phyloP scores from a whole-genome alignment of 1,284 basidiomycete genomes.

The Rhizoctonia solani region DNA sequence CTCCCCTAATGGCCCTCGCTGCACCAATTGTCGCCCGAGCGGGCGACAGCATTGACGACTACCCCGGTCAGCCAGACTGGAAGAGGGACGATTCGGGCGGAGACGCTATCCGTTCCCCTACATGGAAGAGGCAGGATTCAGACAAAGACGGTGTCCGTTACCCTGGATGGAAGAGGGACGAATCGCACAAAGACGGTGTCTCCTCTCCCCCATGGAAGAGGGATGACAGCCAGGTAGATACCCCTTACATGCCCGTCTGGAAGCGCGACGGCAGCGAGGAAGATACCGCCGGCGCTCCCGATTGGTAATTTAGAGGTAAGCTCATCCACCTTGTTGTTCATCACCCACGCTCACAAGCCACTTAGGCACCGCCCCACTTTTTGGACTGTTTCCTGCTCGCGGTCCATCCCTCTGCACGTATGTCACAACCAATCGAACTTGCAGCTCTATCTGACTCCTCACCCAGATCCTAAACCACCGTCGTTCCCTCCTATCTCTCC shows the following conservation, averaged over 20 bases:
- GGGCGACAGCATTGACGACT: background rate
- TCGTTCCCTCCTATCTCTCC: constrained; percentile 2
- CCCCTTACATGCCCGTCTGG: background rate
- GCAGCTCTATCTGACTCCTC: too few species aligned
- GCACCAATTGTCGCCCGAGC: background rate
- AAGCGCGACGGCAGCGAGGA: background rate
- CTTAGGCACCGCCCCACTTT: too few species aligned
- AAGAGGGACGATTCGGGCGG: background rate
- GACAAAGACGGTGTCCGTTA: background rate
- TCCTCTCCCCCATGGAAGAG: background rate
- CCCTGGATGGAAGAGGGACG: constrained; percentile 3
- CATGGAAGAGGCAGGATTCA: background rate
- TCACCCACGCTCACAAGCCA: background rate
- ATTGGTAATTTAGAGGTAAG: too few species aligned
- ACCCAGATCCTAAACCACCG: background rate
- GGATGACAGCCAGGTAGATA: background rate
- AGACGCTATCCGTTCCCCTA: background rate
- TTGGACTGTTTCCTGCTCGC: too few species aligned
- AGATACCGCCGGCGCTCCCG: background rate
- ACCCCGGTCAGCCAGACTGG: background rate
- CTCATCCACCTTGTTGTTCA: background rate
- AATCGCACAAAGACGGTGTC: background rate
- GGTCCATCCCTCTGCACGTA: too few species aligned
- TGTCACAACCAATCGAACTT: too few species aligned
- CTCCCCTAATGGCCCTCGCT: background rate